Percentiles rank a stretch among this genome's conserved stretches.
Evolutionary conservation across 2,329 filamentous ascomycete genomes (phyloP).

Genomic region (Helminthosporium solani): DNA sequence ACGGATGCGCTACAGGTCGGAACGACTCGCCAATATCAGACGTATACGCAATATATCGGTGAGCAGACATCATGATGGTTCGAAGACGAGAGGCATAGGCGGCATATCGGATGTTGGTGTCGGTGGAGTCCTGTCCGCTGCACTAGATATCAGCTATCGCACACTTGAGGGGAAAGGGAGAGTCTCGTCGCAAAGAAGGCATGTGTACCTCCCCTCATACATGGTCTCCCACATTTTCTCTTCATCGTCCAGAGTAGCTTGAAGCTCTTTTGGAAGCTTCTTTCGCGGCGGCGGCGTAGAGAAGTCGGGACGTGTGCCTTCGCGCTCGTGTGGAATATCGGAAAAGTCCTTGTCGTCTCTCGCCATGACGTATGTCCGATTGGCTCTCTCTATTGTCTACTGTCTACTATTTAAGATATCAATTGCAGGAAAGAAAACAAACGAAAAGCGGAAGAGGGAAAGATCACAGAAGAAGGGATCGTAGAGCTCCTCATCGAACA

Average conservation of each 20-base stretch:
- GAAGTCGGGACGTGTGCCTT: conserved; percentile 50
- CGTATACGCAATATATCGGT: conserved; percentile 96
- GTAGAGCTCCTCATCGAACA: not conserved
- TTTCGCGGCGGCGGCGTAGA: conserved; percentile 51
- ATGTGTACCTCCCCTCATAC: conserved; percentile 73
- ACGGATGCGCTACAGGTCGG: conserved; percentile 85
- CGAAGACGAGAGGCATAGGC: conserved; percentile 84
- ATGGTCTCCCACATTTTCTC: conserved; percentile 76
- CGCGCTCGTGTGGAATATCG: conserved; percentile 45
- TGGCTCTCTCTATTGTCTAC: not conserved
- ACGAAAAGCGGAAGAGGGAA: too few species aligned
- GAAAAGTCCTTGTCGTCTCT: conserved; percentile 37
- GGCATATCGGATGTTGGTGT: conserved; percentile 84
- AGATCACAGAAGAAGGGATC: too few species aligned
- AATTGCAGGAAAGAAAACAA: not conserved
- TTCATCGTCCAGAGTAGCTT: conserved; percentile 60
- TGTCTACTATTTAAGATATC: not conserved
- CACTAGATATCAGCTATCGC: not conserved
- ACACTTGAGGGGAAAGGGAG: not conserved
- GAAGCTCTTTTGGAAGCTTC: conserved; percentile 56
- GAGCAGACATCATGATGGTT: conserved; percentile 84
- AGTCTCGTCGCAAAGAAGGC: not conserved
- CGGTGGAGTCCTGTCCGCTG: conserved; percentile 76
- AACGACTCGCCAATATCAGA: conserved; percentile 97
- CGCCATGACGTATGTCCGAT: conserved; percentile 31